Conservation (phyloP, 2,329 filamentous ascomycete genomes). For the Sphaerulina vaccinii region DNA sequence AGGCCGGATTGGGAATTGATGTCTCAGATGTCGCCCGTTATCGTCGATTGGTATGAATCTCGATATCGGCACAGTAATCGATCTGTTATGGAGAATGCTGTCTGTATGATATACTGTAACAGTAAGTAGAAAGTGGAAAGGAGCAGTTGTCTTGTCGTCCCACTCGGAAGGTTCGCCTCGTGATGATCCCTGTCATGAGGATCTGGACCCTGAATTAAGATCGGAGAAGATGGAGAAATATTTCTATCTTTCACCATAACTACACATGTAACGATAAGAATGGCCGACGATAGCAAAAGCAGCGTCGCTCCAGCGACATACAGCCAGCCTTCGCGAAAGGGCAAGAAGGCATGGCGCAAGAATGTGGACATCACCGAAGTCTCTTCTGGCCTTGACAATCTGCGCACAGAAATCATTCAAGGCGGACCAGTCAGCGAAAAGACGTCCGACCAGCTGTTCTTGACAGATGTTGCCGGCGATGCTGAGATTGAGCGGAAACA, state of each 20-base stretch:
- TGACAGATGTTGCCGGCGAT: slow-evolving; percentile 74
- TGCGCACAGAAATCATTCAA: slow-evolving; percentile 86
- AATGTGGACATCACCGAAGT: slow-evolving; percentile 93
- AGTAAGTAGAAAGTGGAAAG: too few species aligned
- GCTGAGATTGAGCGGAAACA: slow-evolving; percentile 62
- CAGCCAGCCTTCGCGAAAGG: slow-evolving; percentile 89
- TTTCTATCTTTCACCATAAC: neutral
- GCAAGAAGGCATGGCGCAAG: slow-evolving; percentile 98
- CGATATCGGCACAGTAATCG: neutral
- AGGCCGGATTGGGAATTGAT: slow-evolving; percentile 9
- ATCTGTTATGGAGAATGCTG: too few species aligned
- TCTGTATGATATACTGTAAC: too few species aligned
- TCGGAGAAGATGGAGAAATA: neutral
- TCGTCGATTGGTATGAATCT: too few species aligned
- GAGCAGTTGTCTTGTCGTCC: neutral
- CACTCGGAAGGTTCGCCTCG: too few species aligned
- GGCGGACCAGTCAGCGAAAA: slow-evolving; percentile 87
- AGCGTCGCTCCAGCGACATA: slow-evolving; percentile 70
- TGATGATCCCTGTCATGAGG: neutral
- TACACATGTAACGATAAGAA: neutral
- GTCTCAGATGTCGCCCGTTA: slow-evolving; percentile 7
- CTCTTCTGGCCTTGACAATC: slow-evolving; percentile 73
- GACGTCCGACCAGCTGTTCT: slow-evolving; percentile 78
- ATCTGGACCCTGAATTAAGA: slow-evolving; percentile 4
- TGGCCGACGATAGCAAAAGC: slow-evolving; percentile 19